These are phyloP conservation scores for Sesbania bispinosa DNA, from an alignment of 306 rosid species.

Conservation along the genomic window DNA sequence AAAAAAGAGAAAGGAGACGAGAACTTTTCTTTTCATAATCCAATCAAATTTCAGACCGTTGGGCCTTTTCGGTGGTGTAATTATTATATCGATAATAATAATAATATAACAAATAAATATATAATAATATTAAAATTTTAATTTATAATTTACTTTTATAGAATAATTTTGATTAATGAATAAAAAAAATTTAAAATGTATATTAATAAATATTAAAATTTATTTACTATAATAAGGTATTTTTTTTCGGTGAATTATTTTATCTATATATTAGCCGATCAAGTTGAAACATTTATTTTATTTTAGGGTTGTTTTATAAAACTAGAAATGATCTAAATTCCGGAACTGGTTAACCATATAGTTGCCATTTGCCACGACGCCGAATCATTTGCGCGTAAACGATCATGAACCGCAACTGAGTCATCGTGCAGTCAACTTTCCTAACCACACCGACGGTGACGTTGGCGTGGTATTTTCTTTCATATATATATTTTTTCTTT, in stretches of 20 bases:
- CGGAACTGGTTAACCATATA: neutral
- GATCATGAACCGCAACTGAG: neutral
- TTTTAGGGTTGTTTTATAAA: neutral
- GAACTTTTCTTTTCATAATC: slow-evolving; percentile 9
- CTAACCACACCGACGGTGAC: neutral
- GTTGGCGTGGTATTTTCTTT: neutral
- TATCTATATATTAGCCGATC: neutral
- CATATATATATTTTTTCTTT: neutral
- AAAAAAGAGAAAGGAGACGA: neutral
- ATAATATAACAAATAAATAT: neutral
- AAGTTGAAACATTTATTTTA: neutral
- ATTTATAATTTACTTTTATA: too few relatives aligned
- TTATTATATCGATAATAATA: neutral
- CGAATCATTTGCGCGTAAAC: neutral
- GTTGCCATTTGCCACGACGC: neutral
- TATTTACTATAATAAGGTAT: too few relatives aligned
- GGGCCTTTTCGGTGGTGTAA: slow-evolving; percentile 25
- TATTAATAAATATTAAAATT: too few relatives aligned
- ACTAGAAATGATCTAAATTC: neutral
- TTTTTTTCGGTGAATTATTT: too few relatives aligned
- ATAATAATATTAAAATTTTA: too few relatives aligned
- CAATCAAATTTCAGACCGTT: slow-evolving; percentile 37
- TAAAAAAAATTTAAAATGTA: too few relatives aligned
- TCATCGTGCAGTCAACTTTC: slow-evolving; percentile 36
- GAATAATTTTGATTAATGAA: too few relatives aligned